Conservation (phyloP, 768 basidiomycete genomes). For the Candolleomyces eurysporus region DNA sequence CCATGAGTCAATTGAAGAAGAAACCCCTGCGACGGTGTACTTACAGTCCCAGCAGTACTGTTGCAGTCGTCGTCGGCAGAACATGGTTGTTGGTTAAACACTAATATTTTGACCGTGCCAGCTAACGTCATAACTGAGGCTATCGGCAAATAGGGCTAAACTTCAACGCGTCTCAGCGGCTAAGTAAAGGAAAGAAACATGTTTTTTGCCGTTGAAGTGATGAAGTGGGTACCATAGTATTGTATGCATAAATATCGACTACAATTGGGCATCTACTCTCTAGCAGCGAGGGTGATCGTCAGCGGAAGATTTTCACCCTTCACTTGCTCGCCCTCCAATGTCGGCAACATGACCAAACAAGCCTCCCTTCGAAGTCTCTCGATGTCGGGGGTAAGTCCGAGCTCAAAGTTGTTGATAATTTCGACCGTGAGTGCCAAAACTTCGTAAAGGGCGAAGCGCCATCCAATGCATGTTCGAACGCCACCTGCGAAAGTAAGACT, state of each 20-base stretch:
- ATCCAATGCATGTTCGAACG: constrained; percentile 47
- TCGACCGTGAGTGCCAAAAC: constrained; percentile 57
- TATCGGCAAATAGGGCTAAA: background rate
- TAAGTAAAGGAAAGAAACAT: background rate
- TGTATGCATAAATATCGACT: no score
- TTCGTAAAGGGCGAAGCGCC: constrained; percentile 54
- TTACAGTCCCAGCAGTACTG: constrained; percentile 7
- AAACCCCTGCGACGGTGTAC: background rate
- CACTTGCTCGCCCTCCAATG: constrained; percentile 41
- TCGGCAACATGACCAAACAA: constrained; percentile 47
- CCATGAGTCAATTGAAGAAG: background rate
- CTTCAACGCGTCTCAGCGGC: background rate
- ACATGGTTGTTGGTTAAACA: background rate
- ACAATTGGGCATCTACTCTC: constrained; percentile 22
- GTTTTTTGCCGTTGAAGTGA: no score
- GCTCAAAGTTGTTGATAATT: constrained; percentile 57
- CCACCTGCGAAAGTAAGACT: constrained; percentile 50
- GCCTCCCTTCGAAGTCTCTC: constrained; percentile 41
- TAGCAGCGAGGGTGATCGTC: constrained; percentile 33
- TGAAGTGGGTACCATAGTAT: background rate
- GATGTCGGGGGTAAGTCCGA: constrained; percentile 41
- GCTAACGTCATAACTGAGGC: background rate
- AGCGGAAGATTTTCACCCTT: constrained; percentile 47
- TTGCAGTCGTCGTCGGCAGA: background rate
- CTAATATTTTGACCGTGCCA: background rate